Evolutionary conservation across 1,284 basidiomycete species (phyloP), one percentile per base, ranked within the genome.

Genomic region (Cryptococcus neoformans): DNA sequence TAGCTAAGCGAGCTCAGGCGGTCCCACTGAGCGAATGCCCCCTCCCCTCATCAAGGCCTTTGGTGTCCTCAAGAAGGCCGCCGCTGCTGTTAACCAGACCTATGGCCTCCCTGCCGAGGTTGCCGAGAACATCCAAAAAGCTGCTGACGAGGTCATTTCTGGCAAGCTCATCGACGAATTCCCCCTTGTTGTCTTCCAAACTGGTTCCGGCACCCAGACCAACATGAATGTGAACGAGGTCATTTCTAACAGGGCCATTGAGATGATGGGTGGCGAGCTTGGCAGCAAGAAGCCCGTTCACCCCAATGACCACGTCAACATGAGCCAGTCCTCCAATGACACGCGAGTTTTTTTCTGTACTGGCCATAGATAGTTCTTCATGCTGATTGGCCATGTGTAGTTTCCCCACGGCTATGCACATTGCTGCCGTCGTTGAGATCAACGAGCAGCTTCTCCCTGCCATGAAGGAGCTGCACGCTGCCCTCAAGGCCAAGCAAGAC

Each of bases 161-260:
- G 95, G 95, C 59, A 92, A 94, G 79, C 85, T 99, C 60, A 83
- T 87, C 42, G 92, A 92, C 64, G 90, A 99, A 79, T 99, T 99
- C 82, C 96, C 96, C 34, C 82, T 99, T 41, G 96, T 99, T 56
- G 95, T 99, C 50, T 51, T 97, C 85, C 96, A 99, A 80, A 99
- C 96, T 49, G 96, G 96, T 57, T 96, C 92, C 57, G 96, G 96
- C 51, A 99, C 96, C 3, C 96, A 99, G 80, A 95, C 91, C 76
- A 99, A 99, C 83, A 99, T 99, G 96, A 99, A 99, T 79, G 90
- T 86, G 61, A 99, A 99, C 78, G 96, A 99, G 85, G 95, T 99
- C 73, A 96, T 99, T 76, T 94, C 92, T 36, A 99, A 99, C 79
- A 88, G 95, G 61, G 96, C 96, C 40, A 99, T 99, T 72, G 92